Base-by-base conservation (phyloP, 2,329 filamentous ascomycete species). In the Teratosphaeria zuluensis region DNA sequence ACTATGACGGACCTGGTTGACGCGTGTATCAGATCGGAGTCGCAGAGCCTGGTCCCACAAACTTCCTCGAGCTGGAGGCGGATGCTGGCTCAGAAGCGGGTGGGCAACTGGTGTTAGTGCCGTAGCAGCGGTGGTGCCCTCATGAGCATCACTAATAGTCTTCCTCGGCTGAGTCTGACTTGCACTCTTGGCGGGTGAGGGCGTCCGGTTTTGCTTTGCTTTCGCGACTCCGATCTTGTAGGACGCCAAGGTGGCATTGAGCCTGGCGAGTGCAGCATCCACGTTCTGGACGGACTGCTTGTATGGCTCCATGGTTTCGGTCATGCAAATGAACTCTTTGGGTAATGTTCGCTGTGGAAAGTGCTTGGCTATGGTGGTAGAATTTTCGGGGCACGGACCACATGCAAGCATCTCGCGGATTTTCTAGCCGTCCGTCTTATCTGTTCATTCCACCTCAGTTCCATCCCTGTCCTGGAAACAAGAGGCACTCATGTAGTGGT, bases 181-280 rank as follows among this genome's bases (percentile, higher is more conserved):
- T 51, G 16, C 30, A 16, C 21, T 56, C 42, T 48, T 56, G 53
- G 55, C 8, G 24, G 42, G 46, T 19, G 28, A 32, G 12, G 35
- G 14, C 21, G 31, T 38, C 48, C 52, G 55, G 55, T 59, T 55
- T 57, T 56, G 56, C 21, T 6, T 48, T n/a, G 42, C 42, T 48
- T 48, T 51, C 53, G 54, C 53, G n/a, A 59, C 53, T 31, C 59
- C 57, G n/a, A 66, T 51, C 32, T 63, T 65, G 62, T 69, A 70
- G 7, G 68, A 68, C 11, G 62, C 66, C 46, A 70, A 57, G 19
- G 68, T 70, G 51, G 66, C 64, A 51, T 69, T 70, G 53, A 70
- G 62, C 4, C 68, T 60, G n/a, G 59, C 62, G 56, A 70, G 58
- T 16, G 68, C 68, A 28, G 62, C 65, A 54, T 70, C 68, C 14